Percentiles rank a stretch among this genome's conserved stretches.
Conservation (phyloP, 306 rosid species). For the Hippophae tibetana region DNA sequence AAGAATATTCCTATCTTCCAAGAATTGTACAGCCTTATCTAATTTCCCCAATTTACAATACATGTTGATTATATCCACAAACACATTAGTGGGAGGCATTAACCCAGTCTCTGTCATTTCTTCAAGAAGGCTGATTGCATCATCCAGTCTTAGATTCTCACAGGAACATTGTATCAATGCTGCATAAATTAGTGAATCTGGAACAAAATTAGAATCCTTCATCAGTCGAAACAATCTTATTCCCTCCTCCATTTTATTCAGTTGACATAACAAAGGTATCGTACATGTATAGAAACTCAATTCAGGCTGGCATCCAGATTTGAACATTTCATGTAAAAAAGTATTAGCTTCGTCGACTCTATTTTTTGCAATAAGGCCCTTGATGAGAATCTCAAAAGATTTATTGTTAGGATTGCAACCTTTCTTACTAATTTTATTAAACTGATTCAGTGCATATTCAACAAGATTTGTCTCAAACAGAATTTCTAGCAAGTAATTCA, state of each 20-base stretch:
- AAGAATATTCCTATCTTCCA: conserved; percentile 44
- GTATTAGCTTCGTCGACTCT: conserved; percentile 56
- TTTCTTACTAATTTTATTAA: conserved; percentile 65
- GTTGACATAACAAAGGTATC: conserved; percentile 63
- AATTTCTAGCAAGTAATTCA: conserved; percentile 64
- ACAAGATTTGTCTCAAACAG: conserved; percentile 34
- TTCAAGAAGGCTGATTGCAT: conserved; percentile 35
- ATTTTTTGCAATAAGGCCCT: conserved; percentile 37
- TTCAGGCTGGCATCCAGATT: conserved; percentile 36
- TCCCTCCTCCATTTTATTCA: conserved; percentile 46
- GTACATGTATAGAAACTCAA: conserved; percentile 45
- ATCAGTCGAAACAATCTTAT: conserved; percentile 50
- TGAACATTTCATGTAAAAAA: conserved; percentile 39
- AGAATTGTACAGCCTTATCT: conserved; percentile 50
- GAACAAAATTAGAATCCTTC: conserved; percentile 49
- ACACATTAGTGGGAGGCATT: conserved; percentile 18
- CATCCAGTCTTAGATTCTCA: conserved; percentile 43
- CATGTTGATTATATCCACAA: conserved; percentile 36
- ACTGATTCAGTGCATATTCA: conserved; percentile 70
- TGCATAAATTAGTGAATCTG: conserved; percentile 32
- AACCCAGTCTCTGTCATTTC: conserved; percentile 43
- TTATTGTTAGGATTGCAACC: conserved; percentile 61
- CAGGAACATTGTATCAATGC: conserved; percentile 53
- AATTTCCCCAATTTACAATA: conserved; percentile 55
- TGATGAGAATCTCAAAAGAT: conserved; percentile 57